A percentile compares a stretch with the other conserved stretches of the same genome.
Evolutionary conservation across 139 green algal species (phyloP).

Genomic region (Chlorella sp.): DNA sequence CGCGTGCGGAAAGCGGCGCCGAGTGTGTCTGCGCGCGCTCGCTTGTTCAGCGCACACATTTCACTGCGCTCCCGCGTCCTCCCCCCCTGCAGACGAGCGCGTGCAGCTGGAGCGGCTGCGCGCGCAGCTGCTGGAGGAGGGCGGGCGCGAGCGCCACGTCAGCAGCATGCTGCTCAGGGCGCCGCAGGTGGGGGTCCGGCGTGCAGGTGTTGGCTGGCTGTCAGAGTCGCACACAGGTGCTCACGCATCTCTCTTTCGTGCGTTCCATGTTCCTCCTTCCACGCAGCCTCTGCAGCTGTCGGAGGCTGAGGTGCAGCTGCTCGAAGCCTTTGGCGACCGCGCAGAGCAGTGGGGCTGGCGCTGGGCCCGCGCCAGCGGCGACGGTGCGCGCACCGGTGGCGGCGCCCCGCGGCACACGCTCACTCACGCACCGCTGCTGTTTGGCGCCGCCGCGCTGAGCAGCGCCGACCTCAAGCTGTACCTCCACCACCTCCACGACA

Average conservation of each 20-base stretch:
- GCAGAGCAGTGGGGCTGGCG: constrained; percentile 46
- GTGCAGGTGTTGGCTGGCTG: too few relatives aligned
- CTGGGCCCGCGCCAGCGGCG: constrained; percentile 3
- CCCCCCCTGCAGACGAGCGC: constrained; percentile 59
- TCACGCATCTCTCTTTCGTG: too few relatives aligned
- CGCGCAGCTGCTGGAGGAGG: constrained; percentile 1
- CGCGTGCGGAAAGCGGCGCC: background rate
- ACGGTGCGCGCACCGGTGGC: background rate
- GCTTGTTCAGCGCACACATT: background rate
- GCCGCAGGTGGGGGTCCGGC: too few relatives aligned
- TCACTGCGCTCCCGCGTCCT: background rate
- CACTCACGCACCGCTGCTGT: constrained; percentile 48
- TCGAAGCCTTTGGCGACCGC: constrained; percentile 19
- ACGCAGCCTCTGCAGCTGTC: constrained; percentile 30
- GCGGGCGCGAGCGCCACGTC: too few relatives aligned
- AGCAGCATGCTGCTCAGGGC: constrained; percentile 5
- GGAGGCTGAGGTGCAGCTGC: constrained; percentile 29
- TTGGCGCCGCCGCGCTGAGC: constrained; percentile 41
- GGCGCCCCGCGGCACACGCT: constrained; percentile 19
- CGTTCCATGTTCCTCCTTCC: too few relatives aligned
- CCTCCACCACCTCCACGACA: constrained; percentile 65
- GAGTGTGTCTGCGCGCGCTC: too few relatives aligned
- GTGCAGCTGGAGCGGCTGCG: constrained; percentile 68
- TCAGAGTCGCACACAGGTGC: too few relatives aligned
- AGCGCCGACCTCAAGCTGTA: constrained; percentile 60